A percentile compares a stretch with the other conserved stretches of the same genome.
Conservation (phyloP, 106 monocot species). For the Dendrobium catenatum region DNA sequence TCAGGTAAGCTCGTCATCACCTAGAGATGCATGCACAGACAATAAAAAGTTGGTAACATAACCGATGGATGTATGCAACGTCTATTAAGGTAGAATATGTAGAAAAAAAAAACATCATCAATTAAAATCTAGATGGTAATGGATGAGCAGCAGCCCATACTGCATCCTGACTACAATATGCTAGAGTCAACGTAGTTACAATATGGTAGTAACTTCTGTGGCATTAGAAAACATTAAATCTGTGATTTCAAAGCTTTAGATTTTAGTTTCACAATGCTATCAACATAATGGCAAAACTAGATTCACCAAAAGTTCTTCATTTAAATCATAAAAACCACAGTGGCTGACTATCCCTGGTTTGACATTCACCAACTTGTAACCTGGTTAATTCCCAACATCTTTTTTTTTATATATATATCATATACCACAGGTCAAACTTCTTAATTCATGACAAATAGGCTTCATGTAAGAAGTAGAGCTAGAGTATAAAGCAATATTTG, state of each 20-base stretch:
- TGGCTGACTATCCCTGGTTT: too few species aligned
- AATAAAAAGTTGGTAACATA: not conserved
- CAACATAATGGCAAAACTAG: not conserved
- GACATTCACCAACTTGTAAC: not conserved
- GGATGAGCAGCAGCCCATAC: not conserved
- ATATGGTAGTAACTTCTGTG: not conserved
- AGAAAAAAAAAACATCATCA: not conserved
- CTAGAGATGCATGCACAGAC: slow-evolving; percentile 23
- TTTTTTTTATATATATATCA: not conserved
- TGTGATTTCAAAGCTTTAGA: not conserved
- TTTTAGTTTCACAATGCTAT: not conserved
- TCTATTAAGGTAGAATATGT: not conserved
- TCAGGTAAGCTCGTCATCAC: slow-evolving; percentile 84
- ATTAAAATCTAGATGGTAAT: not conserved
- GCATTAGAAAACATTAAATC: not conserved
- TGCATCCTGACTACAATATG: not conserved
- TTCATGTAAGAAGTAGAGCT: too few species aligned
- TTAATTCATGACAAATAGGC: too few species aligned
- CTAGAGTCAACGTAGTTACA: not conserved
- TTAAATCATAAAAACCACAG: not conserved
- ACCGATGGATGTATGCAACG: not conserved
- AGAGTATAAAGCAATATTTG: too few species aligned
- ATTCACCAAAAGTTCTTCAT: not conserved
- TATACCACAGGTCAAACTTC: too few species aligned
- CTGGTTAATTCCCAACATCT: not conserved